Percentiles rank a stretch among this genome's conserved stretches.
Conservation (phyloP, 2,329 filamentous ascomycete genomes). For the Ophiostoma montium region DNA sequence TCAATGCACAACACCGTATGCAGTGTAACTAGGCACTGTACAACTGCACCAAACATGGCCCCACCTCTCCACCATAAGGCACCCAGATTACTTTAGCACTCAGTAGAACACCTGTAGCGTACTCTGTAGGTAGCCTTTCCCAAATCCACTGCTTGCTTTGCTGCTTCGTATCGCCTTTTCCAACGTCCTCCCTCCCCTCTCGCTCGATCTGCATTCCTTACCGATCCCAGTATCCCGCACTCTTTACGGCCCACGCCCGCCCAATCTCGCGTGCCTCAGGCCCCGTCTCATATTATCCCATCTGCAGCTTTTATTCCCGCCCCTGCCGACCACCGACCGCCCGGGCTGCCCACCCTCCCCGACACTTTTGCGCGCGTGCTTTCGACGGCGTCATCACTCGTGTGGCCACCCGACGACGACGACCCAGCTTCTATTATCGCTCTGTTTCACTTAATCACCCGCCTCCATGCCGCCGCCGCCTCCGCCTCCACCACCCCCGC, state of each 20-base stretch:
- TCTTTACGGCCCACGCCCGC: too few relatives aligned
- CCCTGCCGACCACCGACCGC: too few relatives aligned
- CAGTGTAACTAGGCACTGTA: too few relatives aligned
- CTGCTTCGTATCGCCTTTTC: neutral
- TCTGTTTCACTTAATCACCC: neutral
- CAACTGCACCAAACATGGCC: neutral
- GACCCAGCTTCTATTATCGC: too few relatives aligned
- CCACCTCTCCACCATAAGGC: conserved; percentile 4
- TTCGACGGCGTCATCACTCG: neutral
- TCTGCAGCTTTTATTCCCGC: too few relatives aligned
- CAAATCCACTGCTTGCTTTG: neutral
- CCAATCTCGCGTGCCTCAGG: too few relatives aligned
- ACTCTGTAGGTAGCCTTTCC: neutral
- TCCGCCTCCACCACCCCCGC: conserved; percentile 12
- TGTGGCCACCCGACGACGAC: neutral
- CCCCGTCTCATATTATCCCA: too few relatives aligned
- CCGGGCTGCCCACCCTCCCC: too few relatives aligned
- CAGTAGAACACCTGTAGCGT: neutral
- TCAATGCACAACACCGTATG: too few relatives aligned
- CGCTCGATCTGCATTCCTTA: too few relatives aligned
- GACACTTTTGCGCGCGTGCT: neutral
- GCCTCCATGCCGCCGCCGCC: conserved; percentile 13
- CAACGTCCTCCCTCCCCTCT: too few relatives aligned
- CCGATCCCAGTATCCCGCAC: too few relatives aligned
- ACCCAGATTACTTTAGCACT: neutral